phyloP scores from a whole-genome alignment of 2,329 filamentous ascomycete species.

The Aureobasidium sp. region DNA sequence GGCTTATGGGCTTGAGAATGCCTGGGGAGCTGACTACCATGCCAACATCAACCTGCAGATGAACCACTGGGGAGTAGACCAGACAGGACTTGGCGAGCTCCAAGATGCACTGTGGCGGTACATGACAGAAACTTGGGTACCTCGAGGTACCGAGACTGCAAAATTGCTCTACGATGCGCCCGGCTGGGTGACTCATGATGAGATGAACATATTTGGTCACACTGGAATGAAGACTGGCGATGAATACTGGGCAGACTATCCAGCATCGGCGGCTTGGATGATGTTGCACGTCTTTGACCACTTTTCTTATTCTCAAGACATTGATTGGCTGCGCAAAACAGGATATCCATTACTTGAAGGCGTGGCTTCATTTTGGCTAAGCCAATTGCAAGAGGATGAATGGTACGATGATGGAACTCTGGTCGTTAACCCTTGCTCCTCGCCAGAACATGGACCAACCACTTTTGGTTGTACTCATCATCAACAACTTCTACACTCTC shows the following conservation, averaged over 20 bases:
- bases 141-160: conserved; percentile 48
- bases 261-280: conserved; percentile 50
- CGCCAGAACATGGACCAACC: conserved; percentile 47
- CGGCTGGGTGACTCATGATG: conserved; percentile 52
- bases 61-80: conserved; percentile 53
- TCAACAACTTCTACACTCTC: conserved; percentile 44
- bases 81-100: conserved; percentile 44
- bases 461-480: conserved; percentile 50
- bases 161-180: conserved; percentile 46
- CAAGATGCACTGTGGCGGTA: conserved; percentile 46
- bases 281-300: conserved; percentile 54
- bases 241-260: conserved; percentile 39
- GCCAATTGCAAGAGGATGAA: conserved; percentile 44
- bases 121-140: conserved; percentile 48
- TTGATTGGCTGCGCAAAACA: conserved; percentile 36
- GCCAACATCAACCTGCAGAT: conserved; percentile 56
- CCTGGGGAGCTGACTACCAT: conserved; percentile 52
- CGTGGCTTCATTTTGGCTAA: conserved; percentile 50
- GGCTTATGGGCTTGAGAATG: conserved; percentile 40
- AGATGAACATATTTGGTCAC: conserved; percentile 54
- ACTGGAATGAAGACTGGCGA: conserved; percentile 43
- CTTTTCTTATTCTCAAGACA: conserved; percentile 47
- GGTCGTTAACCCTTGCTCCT: conserved; percentile 53
- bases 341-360: conserved; percentile 51
- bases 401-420: conserved; percentile 47